Evolutionary conservation across 805 yeast species (phyloP), one percentile per base, ranked within the genome.

Genomic region (Dipodascopsis uninucleata): DNA sequence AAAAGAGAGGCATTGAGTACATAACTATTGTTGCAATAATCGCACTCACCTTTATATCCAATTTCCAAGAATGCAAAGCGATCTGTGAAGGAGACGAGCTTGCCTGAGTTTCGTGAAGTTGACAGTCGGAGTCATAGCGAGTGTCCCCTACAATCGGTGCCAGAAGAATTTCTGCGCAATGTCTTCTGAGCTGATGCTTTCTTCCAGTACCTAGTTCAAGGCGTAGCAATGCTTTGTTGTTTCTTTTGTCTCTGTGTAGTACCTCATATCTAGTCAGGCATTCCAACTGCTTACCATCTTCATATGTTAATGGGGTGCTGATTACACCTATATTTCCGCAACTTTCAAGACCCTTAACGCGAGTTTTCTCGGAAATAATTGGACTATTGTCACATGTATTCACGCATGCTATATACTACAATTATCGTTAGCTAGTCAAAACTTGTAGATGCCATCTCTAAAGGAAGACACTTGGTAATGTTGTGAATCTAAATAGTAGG

Each of bases 131-230:
- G 8, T 46, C 45, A 38, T 51, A 49, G 28, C 9, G 17, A 5
- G 3, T 4, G 34, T 51, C 55, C 3, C 54, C 54, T 7, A 48
- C 42, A 2, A 51, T 17, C 7, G 55, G 53, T 10, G 55, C 55
- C 3, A 26, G 31, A 7, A 51, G 47, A n/a, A 44, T 39, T 2
- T 44, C 23, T 5, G 55, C 47, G 36, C 55, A 51, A 23, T 51
- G 55, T 23, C 28, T 17, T 12, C 55, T 40, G 28, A 51, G 44
- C 35, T 51, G 55, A 21, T 51, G 55, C 10, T 47, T 47, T 7
- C 50, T 41, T 4, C 55, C 55, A 6, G 50, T 49, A 5, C 41
- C 38, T 2, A 45, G 55, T 26, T 51, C 41, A 26, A 51, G 33
- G 25, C 28, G 12, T 5, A 51, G 17, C 29, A 51, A 35, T 9